Evolutionary conservation across 163 green algal species (phyloP), one percentile per base, ranked within the genome.

Genomic region (Coccomyxa subellipsoidea): DNA sequence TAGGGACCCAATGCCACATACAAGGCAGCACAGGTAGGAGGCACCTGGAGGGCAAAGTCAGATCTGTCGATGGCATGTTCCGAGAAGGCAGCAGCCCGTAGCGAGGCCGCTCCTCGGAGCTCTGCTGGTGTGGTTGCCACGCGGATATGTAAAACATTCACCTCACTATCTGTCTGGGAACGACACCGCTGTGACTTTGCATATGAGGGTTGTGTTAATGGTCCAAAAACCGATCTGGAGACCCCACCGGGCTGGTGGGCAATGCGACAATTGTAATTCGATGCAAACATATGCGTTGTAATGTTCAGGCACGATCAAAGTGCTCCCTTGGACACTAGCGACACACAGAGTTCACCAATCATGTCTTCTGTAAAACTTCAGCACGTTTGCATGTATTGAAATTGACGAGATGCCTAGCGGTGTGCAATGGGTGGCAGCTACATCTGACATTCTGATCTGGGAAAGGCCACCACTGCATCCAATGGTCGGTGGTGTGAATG

Each of bases 71-170:
- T 27, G 4, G 84, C 84, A 53, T 93, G 93, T 3, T 66, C 80
- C 80, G 91, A 92, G 76, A 95, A 95, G 80, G 75, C 84, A 78
- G 84, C 54, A 0, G 90, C 88, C 0, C 91, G 77, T 38, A 95
- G 84, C 83, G 87, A 92, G 18, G 90, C 90, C 37, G 91, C 91
- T 0, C 88, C 91, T 0, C 91, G 75, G 35, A 92, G 84, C 76
- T 95, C 91, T 34, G 87, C 90, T 31, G 39, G 71, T 32, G 27
- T 79, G 0, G 36, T 79, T 6, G 36, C 37, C 21, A 34, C 4
- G 12, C 38, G 32, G 3, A 79, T 66, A 4, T 27, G 73, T 0
- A 25, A 31, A 35, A 27, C 18, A 31, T 54, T 15, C 35, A 37
- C 18, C 36, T 31, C 18, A 9, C 29, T 23, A 59, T 9, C 6